Evolutionary conservation across 78 protist genomes (phyloP).

Genomic region (Monocercomonoides exilis): DNA sequence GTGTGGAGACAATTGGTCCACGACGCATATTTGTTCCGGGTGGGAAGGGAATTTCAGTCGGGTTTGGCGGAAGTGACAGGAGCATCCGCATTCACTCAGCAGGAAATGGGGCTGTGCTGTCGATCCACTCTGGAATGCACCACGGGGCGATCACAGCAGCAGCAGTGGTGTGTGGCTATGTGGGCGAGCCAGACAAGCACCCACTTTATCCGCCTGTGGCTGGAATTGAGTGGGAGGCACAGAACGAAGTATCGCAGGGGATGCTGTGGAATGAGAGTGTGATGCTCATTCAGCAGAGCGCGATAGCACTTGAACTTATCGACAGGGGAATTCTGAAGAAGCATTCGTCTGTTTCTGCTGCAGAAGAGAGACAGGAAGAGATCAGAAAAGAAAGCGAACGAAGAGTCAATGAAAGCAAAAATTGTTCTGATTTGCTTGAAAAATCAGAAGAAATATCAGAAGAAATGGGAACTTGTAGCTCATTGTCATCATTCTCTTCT

Average conservation of each 20-base stretch:
- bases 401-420: not conserved
- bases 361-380: not conserved
- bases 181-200: not conserved
- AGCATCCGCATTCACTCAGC: not conserved
- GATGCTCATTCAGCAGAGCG: too few relatives aligned
- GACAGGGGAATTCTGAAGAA: too few relatives aligned
- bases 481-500: too few relatives aligned
- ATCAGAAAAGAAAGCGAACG: not conserved
- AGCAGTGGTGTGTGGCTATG: not conserved
- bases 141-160: not conserved
- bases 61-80: not conserved
- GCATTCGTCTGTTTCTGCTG: too few relatives aligned
- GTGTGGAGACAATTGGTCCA: too few relatives aligned
- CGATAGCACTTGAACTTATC: too few relatives aligned
- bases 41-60: not conserved
- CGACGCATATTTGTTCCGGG: not conserved
- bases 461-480: too few relatives aligned
- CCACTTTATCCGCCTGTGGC: not conserved
- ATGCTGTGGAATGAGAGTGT: not conserved
- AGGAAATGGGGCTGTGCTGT: not conserved
- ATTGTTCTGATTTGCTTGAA: not conserved
- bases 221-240: not conserved
- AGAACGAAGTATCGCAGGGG: not conserved
- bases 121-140: not conserved
- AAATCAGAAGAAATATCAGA: too few relatives aligned